phyloP scores from a whole-genome alignment of 257 asterid species.

The Gentiana straminea region DNA sequence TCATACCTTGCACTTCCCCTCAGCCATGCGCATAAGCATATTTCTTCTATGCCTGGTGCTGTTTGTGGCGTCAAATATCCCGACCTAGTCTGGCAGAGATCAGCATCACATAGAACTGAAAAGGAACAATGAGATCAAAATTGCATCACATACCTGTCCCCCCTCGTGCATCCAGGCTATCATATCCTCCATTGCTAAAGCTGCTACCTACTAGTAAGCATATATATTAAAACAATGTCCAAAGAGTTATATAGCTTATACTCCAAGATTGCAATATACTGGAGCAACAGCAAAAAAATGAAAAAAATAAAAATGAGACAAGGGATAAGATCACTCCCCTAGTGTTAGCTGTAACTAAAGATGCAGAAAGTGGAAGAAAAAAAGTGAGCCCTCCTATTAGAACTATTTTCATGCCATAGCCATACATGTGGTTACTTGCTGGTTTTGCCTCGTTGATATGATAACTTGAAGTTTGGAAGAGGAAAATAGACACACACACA shows the following conservation, averaged over 20 bases:
- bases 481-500: too few species aligned
- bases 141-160: slow-evolving; percentile 62
- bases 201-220: slow-evolving; percentile 94
- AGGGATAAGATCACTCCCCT: too few species aligned
- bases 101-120: slow-evolving; percentile 18
- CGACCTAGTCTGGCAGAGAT: slow-evolving; percentile 50
- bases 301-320: too few species aligned
- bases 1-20: slow-evolving; percentile 92
- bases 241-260: slow-evolving; percentile 36
- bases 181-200: slow-evolving; percentile 99
- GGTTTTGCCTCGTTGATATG: background rate
- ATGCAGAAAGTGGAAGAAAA: background rate
- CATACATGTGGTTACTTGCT: background rate
- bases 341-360: too few species aligned
- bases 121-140: slow-evolving; percentile 11
- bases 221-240: slow-evolving; percentile 67
- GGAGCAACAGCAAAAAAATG: background rate
- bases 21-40: slow-evolving; percentile 97
- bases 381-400: background rate
- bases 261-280: slow-evolving; percentile 9
- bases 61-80: slow-evolving; percentile 96
- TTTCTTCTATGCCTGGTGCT: slow-evolving; percentile 81
- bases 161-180: slow-evolving; percentile 99
- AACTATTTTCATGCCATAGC: background rate
- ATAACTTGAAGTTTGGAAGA: too few species aligned